Conservation (phyloP, 495 filamentous ascomycete species). For the Diplogelasinospora grovesii region DNA sequence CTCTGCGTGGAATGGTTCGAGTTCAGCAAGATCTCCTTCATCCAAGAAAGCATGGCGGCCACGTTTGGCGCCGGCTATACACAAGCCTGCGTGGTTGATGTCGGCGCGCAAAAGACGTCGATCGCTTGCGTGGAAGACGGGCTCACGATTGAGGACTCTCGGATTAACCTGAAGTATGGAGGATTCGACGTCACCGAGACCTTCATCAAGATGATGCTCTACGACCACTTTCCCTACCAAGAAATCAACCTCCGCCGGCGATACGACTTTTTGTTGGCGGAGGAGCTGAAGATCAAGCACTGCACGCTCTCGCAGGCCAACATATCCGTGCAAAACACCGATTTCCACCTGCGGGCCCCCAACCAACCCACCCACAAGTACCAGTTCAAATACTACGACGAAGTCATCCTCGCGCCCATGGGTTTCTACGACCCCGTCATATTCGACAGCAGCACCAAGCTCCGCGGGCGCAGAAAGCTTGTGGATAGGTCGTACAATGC, state of each 20-base stretch:
- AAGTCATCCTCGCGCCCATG: conserved; percentile 84
- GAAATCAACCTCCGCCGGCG: conserved; percentile 87
- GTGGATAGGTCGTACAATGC: conserved; percentile 83
- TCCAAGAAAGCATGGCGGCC: conserved; percentile 90
- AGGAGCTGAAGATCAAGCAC: conserved; percentile 87
- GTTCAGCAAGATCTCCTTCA: conserved; percentile 81
- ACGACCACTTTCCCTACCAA: conserved; percentile 85
- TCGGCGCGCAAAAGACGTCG: conserved; percentile 96
- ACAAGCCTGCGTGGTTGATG: conserved; percentile 87
- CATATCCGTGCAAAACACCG: conserved; percentile 69
- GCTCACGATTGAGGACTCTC: conserved; percentile 84
- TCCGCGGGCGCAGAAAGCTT: conserved; percentile 67
- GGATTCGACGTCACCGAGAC: conserved; percentile 89
- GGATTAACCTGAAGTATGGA: conserved; percentile 88
- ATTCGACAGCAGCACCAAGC: conserved; percentile 74
- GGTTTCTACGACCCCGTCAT: conserved; percentile 81
- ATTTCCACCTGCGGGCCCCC: conserved; percentile 83
- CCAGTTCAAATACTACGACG: conserved; percentile 90
- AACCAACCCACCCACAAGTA: conserved; percentile 88
- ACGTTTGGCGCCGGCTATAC: conserved; percentile 95
- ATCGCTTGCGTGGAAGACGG: conserved; percentile 97
- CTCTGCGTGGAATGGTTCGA: conserved; percentile 82
- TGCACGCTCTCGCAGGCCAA: conserved; percentile 81
- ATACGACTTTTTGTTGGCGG: conserved; percentile 88
- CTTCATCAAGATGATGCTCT: conserved; percentile 94